phyloP scores from a whole-genome alignment of 257 asterid species.

The Linaria vulgaris region DNA sequence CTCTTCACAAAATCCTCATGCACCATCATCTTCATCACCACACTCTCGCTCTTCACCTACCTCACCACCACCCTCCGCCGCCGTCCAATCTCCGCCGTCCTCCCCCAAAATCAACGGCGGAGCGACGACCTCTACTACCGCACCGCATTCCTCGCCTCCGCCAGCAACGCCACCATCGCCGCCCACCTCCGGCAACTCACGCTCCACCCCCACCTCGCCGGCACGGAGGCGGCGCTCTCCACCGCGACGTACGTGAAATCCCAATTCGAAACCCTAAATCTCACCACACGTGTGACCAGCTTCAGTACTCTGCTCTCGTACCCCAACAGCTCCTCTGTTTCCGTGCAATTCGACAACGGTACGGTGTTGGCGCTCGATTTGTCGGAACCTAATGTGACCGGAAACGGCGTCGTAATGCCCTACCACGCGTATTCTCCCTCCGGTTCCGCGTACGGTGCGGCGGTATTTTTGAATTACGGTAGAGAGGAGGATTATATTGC shows the following conservation, averaged over 20 bases:
- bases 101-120: not conserved
- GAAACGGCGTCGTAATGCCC: slow-evolving; percentile 48
- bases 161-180: slow-evolving; percentile 72
- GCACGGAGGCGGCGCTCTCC: slow-evolving; percentile 61
- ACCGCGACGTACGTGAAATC: slow-evolving; percentile 63
- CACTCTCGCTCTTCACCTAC: slow-evolving; percentile 42
- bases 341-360: slow-evolving; percentile 51
- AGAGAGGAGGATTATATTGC: slow-evolving; percentile 64
- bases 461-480: slow-evolving; percentile 78
- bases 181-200: slow-evolving; percentile 85
- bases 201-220: slow-evolving; percentile 92
- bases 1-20: slow-evolving; percentile 42
- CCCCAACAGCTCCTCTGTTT: slow-evolving; percentile 61
- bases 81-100: slow-evolving; percentile 21
- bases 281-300: slow-evolving; percentile 50
- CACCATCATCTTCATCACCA: slow-evolving; percentile 40
- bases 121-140: slow-evolving; percentile 27
- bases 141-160: slow-evolving; percentile 53
- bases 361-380: slow-evolving; percentile 35
- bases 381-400: slow-evolving; percentile 47
- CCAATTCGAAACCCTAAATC: slow-evolving; percentile 58
- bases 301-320: slow-evolving; percentile 78
- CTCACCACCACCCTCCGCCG: slow-evolving; percentile 41
- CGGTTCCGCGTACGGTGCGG: slow-evolving; percentile 64
- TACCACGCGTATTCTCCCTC: slow-evolving; percentile 94